Base-by-base conservation (phyloP, 2,329 filamentous ascomycete species). In the Exophiala spinifera region DNA sequence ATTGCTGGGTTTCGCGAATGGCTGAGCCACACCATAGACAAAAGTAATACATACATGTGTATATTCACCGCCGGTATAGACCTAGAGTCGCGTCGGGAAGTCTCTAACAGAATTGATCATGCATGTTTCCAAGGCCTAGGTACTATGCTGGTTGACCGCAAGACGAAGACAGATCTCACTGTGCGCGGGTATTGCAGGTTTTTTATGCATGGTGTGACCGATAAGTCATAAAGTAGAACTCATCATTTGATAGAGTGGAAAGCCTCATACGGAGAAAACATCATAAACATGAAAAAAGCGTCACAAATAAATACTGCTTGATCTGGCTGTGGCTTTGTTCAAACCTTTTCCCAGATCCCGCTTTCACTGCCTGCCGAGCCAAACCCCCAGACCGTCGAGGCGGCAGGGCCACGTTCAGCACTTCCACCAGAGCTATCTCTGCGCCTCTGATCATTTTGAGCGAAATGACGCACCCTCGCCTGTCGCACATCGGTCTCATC, bases 281-380 rank as follows among this genome's bases (percentile, higher is more conserved):
- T 39, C 14, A 39, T 31, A 10, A 31, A 5, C 3, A 39, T n/a
- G 14, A 15, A 39, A 19, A 15, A 39, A n/a, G 15, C 36, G 14
- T 19, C 17, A n/a, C n/a, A 14, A 39, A 25, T 25, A 3, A 4
- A 4, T 25, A 25, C 23, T 25, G 23, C 23, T n/a, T 25, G 23
- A 7, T 25, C 23, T 3, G 23, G 4, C 3, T 7, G 4, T 25
- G 23, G 23, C 7, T 25, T 25, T 19, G 4, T 10, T 63, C 46
- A 64, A 5, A 64, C 51, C 49, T 64, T 64, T 46, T 64, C 62
- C 62, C 62, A 64, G 25, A 61, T 56, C 4, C 53, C 57, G 44
- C 62, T 64, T 49, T 63, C 62, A 36, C 62, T 57, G 17, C 50
- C 49, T 10, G 39, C 15, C 31, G 54, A 58, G 4, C 39, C 31